These are phyloP conservation scores for Polyporus tsugae DNA, from an alignment of 1,284 basidiomycete species.

Conservation along the genomic window DNA sequence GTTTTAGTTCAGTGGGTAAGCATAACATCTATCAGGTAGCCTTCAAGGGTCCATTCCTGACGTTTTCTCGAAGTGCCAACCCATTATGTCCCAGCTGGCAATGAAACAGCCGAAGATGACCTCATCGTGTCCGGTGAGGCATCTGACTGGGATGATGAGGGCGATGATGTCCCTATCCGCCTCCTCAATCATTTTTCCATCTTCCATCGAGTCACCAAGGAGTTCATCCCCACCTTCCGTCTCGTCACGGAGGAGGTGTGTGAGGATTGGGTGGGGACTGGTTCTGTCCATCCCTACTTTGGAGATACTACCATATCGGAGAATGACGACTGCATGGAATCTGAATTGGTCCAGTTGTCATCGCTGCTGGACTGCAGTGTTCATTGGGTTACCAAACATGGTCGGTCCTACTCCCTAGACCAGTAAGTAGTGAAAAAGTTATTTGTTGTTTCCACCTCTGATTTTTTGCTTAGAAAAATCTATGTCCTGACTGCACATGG, in stretches of 20 bases:
- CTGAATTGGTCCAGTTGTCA: constrained; percentile 51
- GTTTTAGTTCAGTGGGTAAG: neutral
- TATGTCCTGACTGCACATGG: constrained; percentile 54
- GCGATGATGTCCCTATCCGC: constrained; percentile 55
- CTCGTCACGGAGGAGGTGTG: constrained; percentile 41
- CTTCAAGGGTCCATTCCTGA: neutral
- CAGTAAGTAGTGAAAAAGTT: constrained; percentile 39
- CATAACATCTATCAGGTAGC: neutral
- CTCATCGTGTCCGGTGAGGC: constrained; percentile 49
- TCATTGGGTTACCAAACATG: constrained; percentile 48
- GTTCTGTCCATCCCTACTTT: constrained; percentile 43
- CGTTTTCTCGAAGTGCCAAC: neutral
- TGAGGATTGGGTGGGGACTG: constrained; percentile 42
- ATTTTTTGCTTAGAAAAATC: constrained; percentile 42
- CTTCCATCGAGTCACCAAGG: constrained; percentile 48
- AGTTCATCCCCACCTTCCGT: constrained; percentile 47
- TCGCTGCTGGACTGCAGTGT: constrained; percentile 56
- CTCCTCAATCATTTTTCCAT: constrained; percentile 58
- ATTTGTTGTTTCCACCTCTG: neutral
- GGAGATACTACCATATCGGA: constrained; percentile 32
- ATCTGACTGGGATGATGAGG: constrained; percentile 34
- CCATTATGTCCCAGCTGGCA: constrained; percentile 30
- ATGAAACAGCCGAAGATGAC: constrained; percentile 49
- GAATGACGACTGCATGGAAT: constrained; percentile 26
- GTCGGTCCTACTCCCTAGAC: constrained; percentile 43